A percentile compares a stretch with the other conserved stretches of the same genome.
Conservation (phyloP, 306 rosid species). For the Cucurbita maxima region DNA sequence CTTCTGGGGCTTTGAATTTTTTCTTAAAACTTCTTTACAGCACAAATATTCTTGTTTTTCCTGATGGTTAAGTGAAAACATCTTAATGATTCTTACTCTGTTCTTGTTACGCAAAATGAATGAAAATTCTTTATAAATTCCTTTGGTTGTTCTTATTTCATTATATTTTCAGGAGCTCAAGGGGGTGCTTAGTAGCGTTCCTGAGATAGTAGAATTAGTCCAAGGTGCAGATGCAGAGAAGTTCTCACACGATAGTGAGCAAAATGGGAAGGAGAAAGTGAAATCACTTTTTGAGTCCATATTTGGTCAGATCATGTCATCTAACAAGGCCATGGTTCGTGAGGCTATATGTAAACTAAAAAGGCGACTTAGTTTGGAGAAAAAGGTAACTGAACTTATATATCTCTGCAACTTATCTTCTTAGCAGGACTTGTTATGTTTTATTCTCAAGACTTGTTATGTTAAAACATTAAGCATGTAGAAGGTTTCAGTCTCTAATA, state of each 20-base stretch:
- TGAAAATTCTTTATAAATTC: neutral
- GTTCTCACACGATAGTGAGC: conserved; percentile 8
- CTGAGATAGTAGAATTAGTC: conserved; percentile 26
- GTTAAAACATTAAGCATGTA: neutral
- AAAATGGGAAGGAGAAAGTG: conserved; percentile 13
- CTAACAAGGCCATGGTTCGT: conserved; percentile 12
- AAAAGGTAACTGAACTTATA: conserved; percentile 8
- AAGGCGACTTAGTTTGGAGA: conserved; percentile 22
- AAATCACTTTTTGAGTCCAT: conserved; percentile 17
- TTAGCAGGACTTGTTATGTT: neutral
- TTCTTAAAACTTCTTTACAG: neutral
- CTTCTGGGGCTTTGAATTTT: neutral
- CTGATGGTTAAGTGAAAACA: neutral
- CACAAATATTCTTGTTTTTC: neutral
- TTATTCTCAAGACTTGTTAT: neutral
- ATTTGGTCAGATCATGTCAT: conserved; percentile 19
- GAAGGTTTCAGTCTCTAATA: neutral
- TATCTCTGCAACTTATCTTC: neutral
- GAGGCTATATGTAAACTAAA: conserved; percentile 13
- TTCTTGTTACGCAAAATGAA: neutral
- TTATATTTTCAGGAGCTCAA: conserved; percentile 16
- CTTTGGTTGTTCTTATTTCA: neutral
- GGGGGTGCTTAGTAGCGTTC: conserved; percentile 17
- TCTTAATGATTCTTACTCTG: neutral
- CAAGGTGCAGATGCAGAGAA: conserved; percentile 13